Conservation (phyloP, 495 filamentous ascomycete genomes). For the Penicillium bovifimosum region DNA sequence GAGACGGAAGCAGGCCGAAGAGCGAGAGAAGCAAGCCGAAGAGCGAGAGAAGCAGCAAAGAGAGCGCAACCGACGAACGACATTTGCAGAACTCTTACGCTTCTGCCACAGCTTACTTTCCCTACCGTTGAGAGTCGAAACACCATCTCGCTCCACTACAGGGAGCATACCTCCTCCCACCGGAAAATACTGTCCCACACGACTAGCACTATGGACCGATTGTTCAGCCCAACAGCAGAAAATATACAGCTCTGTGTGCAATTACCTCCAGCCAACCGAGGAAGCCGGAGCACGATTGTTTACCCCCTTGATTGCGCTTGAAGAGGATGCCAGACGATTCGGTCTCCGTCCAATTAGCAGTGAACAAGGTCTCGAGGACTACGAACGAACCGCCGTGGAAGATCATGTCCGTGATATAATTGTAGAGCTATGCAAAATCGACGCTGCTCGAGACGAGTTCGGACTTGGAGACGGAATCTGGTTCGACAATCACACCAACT, state of each 20-base stretch:
- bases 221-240: constrained; percentile 24
- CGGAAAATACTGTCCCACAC: constrained; percentile 22
- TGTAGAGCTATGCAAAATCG: too few species aligned
- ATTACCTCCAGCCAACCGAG: constrained; percentile 25
- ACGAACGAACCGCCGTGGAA: constrained; percentile 26
- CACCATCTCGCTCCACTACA: background rate
- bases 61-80: too few species aligned
- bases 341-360: constrained; percentile 21
- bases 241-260: constrained; percentile 22
- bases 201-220: constrained; percentile 25
- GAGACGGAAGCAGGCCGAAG: too few species aligned
- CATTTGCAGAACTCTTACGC: too few species aligned
- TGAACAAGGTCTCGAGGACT: constrained; percentile 30
- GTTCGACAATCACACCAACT: constrained; percentile 25
- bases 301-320: constrained; percentile 17
- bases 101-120: too few species aligned
- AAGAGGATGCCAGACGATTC: too few species aligned
- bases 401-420: constrained; percentile 23
- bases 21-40: too few species aligned
- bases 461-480: constrained; percentile 19
- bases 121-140: background rate
- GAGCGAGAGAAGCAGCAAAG: too few species aligned
- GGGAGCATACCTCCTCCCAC: background rate
- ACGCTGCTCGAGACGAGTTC: constrained; percentile 24
- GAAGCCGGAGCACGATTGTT: constrained; percentile 17